Evolutionary conservation across 225 moss, liverwort and hornwort genomes (phyloP).

Genomic region (Polytrichum formosum): DNA sequence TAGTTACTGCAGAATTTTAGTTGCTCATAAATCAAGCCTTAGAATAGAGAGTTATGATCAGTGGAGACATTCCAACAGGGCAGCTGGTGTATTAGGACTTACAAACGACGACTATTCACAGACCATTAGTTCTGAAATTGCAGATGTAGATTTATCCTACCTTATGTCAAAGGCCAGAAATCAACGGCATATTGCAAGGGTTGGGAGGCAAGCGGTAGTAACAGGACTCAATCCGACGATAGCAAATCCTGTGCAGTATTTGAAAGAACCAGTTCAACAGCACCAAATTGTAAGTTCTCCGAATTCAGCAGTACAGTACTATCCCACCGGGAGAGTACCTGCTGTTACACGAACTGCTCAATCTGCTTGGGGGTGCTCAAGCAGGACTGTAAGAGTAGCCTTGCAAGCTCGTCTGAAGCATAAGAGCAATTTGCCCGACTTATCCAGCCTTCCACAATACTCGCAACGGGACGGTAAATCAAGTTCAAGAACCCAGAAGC

Average conservation of each 20-base stretch:
- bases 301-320: slow-evolving; percentile 21
- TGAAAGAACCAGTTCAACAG: slow-evolving; percentile 30
- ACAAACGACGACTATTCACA: slow-evolving; percentile 20
- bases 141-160: slow-evolving; percentile 2
- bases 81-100: slow-evolving; percentile 13
- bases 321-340: slow-evolving; percentile 8
- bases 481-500: slow-evolving; percentile 11
- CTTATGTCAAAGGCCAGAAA: slow-evolving; percentile 7
- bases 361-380: slow-evolving; percentile 21
- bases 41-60: slow-evolving; percentile 9
- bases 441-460: slow-evolving; percentile 42
- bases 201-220: slow-evolving; percentile 20
- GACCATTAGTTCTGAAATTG: not conserved
- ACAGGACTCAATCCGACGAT: slow-evolving; percentile 26
- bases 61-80: slow-evolving; percentile 18
- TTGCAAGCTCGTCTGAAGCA: slow-evolving; percentile 38
- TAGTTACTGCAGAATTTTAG: slow-evolving; percentile 6
- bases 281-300: slow-evolving; percentile 22
- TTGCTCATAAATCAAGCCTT: slow-evolving; percentile 7
- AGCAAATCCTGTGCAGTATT: slow-evolving; percentile 19
- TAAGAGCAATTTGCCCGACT: slow-evolving; percentile 15
- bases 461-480: slow-evolving; percentile 24
- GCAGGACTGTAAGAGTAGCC: slow-evolving; percentile 42
- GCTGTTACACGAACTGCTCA: slow-evolving; percentile 28
- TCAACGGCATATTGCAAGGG: slow-evolving; percentile 4